These are phyloP conservation scores for Phytophthora podocarpi DNA, from an alignment of 352 stramenopile species.

Conservation along the genomic window DNA sequence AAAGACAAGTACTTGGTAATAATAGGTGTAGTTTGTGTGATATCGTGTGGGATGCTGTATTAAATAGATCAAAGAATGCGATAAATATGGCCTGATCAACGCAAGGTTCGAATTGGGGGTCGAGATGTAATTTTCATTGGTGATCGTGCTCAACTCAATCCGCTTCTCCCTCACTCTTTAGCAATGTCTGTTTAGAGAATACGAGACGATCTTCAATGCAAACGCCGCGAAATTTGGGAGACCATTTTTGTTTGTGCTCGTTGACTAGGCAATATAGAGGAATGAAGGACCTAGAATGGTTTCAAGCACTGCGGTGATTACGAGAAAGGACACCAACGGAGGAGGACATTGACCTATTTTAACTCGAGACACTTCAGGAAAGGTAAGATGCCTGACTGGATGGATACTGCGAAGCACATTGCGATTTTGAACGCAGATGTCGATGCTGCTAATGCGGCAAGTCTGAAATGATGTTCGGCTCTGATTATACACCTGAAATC, in stretches of 20 bases:
- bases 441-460: neutral
- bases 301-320: neutral
- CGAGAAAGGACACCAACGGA: neutral
- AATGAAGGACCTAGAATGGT: neutral
- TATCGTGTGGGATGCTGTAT: slow-evolving; percentile 9
- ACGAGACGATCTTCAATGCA: neutral
- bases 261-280: neutral
- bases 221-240: neutral
- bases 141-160: neutral
- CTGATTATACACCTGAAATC: neutral
- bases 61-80: slow-evolving; percentile 12
- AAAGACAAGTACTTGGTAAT: slow-evolving; percentile 9
- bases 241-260: neutral
- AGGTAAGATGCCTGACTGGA: neutral
- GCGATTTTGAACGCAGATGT: slow-evolving; percentile 1
- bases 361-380: neutral
- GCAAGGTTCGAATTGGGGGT: neutral
- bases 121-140: neutral
- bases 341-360: neutral
- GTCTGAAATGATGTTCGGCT: neutral
- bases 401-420: neutral
- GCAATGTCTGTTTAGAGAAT: neutral
- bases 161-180: neutral
- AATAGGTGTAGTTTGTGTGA: slow-evolving; percentile 9
- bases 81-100: neutral